These are phyloP conservation scores for Neurospora africana DNA, from an alignment of 495 filamentous ascomycete species.

Conservation along the genomic window DNA sequence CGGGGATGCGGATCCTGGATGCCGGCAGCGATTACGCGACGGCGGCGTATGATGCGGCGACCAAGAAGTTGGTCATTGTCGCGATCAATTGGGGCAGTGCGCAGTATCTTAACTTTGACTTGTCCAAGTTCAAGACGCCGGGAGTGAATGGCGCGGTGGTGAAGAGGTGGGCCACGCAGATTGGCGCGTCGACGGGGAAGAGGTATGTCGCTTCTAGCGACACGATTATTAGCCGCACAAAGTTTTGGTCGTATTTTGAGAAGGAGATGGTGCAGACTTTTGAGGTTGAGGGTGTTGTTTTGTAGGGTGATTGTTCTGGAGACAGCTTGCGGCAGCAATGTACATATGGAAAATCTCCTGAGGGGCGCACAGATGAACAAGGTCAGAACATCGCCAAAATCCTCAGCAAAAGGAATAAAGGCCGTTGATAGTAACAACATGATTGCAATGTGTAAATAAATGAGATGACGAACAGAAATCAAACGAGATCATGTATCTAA, in stretches of 20 bases:
- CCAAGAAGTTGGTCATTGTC: conserved; percentile 24
- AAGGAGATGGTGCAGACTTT: conserved; percentile 21
- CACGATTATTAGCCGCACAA: conserved; percentile 17
- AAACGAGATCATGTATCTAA: too few species aligned
- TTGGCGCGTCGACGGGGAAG: conserved; percentile 15
- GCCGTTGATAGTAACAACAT: rapidly evolving
- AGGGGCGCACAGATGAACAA: background rate
- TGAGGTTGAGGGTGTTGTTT: conserved; percentile 15
- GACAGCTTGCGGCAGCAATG: background rate
- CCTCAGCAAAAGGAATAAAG: background rate
- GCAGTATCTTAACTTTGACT: conserved; percentile 29
- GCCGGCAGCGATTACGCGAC: conserved; percentile 22
- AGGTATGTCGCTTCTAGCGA: conserved; percentile 21
- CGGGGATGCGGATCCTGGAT: conserved; percentile 27
- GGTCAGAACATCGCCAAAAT: background rate
- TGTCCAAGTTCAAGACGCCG: conserved; percentile 16
- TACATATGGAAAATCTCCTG: background rate
- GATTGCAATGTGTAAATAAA: background rate
- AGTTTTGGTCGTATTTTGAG: conserved; percentile 22
- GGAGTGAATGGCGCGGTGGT: conserved; percentile 20
- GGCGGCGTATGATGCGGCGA: conserved; percentile 24
- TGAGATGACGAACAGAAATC: background rate
- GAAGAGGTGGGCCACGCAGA: conserved; percentile 25
- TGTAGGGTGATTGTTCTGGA: background rate
- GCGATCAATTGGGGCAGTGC: conserved; percentile 26